Base-by-base conservation (phyloP, 176 grass and related monocot genomes). In the Microstegium vimineum region DNA sequence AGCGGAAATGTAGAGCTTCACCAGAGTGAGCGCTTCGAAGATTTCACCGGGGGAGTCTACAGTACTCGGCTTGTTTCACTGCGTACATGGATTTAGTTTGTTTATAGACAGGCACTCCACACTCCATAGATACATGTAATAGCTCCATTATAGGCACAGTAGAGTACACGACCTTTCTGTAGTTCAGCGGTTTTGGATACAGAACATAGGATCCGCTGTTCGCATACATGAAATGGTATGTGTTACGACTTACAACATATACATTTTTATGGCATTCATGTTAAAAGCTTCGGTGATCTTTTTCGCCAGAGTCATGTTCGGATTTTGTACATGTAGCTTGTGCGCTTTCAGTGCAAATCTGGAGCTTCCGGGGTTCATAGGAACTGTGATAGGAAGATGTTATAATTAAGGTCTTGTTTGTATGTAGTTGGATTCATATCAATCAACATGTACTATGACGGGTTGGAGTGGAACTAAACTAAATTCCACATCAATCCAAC, bases 31-130 rank as follows among this genome's bases (percentile, higher is more conserved):
- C 66, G 88, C 78, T 72, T 43, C 11, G 2, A 59, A 82, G 83
- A 66, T 86, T 82, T 90, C 88, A 86, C 88, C 88, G 78, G 88
- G 86, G 83, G 73, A 45, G 42, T 42, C 10, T 81, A 23, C 59
- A 43, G 26, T 66, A 71, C 26, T 26, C 71, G 43, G 73, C 18
- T 66, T 28, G 51, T 71, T 33, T 66, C 6, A 69, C 42, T 31
- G 27, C 43, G 13, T 81, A 54, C 77, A 64, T 69, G 62, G 52
- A 20, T 54, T 81, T 63, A 26, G 49, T 81, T 74, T 26, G 1
- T n/a, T 5, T 77, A 43, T 73, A 81, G 52, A 59, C 61, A 47
- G 23, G 27, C 43, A 45, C 57, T 35, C 37, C 31, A 36, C 59
- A 45, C 38, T 80, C 60, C 45, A 59, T 68, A 57, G 5, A 45